These are phyloP conservation scores for Alternaria consortialis DNA, from an alignment of 2,329 filamentous ascomycete genomes.

Conservation along the genomic window DNA sequence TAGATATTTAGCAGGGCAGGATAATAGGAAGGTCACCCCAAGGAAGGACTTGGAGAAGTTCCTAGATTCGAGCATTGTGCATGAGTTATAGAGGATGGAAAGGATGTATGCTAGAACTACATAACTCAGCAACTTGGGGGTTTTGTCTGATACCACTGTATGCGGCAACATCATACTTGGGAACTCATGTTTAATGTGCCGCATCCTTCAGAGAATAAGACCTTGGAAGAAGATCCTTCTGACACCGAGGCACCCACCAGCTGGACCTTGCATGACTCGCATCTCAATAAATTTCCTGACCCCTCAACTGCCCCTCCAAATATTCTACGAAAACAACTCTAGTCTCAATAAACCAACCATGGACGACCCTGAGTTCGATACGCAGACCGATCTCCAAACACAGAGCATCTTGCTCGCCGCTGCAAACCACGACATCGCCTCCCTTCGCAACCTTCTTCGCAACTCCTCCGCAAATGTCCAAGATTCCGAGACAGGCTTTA, in stretches of 20 bases:
- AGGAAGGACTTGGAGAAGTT: conserved; percentile 31
- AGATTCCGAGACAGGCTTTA: conserved; percentile 84
- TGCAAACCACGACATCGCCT: conserved; percentile 71
- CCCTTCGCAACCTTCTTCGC: conserved; percentile 74
- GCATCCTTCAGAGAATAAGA: not conserved
- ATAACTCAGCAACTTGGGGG: not conserved
- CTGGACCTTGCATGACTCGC: conserved; percentile 23
- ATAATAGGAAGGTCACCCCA: conserved; percentile 22
- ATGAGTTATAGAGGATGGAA: conserved; percentile 5
- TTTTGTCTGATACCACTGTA: not conserved
- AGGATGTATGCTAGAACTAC: rapidly evolving
- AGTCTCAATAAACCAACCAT: conserved; percentile 20
- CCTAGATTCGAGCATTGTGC: conserved; percentile 30
- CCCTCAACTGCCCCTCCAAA: conserved; percentile 11
- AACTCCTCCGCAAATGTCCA: conserved; percentile 74
- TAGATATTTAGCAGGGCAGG: conserved; percentile 29
- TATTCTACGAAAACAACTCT: not conserved
- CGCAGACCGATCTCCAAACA: conserved; percentile 55
- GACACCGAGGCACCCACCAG: not conserved
- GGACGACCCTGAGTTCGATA: conserved; percentile 46
- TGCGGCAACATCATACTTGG: not conserved
- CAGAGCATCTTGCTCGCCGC: conserved; percentile 73
- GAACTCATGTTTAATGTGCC: not conserved
- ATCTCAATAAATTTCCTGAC: conserved; percentile 19
- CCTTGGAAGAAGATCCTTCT: not conserved